Evolutionary conservation across 257 asterid genomes (phyloP), one percentile per base, ranked within the genome.

Genomic region (Paraleonurus japonicus): DNA sequence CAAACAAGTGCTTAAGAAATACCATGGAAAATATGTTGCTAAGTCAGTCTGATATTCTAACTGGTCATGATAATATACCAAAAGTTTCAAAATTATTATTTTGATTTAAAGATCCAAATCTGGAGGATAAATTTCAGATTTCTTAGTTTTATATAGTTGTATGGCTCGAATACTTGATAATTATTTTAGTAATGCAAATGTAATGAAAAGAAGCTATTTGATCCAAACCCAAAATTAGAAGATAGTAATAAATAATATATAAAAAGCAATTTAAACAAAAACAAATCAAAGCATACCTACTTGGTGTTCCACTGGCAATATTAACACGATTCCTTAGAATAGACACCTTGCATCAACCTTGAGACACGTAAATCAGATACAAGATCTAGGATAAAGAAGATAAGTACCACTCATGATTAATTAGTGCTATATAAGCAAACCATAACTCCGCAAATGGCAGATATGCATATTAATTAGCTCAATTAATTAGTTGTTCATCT

Each of bases 301-400:
- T 95, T 41, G 98, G 98, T 0, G 99, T 92, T 73, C 99, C 99
- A 81, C 98, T 79, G 60, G 98, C 96, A 81, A 95, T 85, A 84
- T 95, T 92, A 39, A 92, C 89, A 26, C 90, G 97, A 35, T 81
- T 85, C 89, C 84, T 87, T 47, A 95, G 80, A 55, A 85, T 57
- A 45, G 89, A 70, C 61, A 80, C 92, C 99, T 95, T 60, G 32
- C 47, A 48, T 59, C 68, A 75, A 66, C 65, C 28, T 27, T 33
- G 64, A 60, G 78, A 68, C 27, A 43, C 9, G 27, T 30, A 68
- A 30, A 67, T 54, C 17, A 74, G 67, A 51, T 73, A 39, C 16
- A 24, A 65, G 61, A 19, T 28, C 24, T 58, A 55, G 69, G 37
- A 27, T 26, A 68, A 54, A 63, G 58, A 63, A 22, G 63, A 72